Conservation (phyloP, 495 filamentous ascomycete species). For the Aspergillus steynii region DNA sequence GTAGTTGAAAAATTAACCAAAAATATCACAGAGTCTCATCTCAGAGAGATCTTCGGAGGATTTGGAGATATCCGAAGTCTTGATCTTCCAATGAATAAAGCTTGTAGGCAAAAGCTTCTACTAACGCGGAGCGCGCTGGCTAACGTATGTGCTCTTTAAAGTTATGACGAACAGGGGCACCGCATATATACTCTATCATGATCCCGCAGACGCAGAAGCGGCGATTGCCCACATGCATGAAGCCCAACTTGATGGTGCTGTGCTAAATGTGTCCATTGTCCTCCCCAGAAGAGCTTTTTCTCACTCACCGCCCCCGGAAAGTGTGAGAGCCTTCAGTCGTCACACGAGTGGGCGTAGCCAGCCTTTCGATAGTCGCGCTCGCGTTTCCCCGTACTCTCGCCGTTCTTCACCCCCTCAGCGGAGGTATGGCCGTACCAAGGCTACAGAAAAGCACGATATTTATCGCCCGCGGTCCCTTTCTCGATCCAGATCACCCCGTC, state of each 20-base stretch:
- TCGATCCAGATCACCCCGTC: slow-evolving; percentile 44
- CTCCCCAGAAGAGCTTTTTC: slow-evolving; percentile 72
- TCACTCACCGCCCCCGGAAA: slow-evolving; percentile 43
- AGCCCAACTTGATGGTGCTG: slow-evolving; percentile 85
- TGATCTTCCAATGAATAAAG: slow-evolving; percentile 84
- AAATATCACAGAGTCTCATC: slow-evolving; percentile 85
- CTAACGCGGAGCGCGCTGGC: background rate
- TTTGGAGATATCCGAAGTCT: slow-evolving; percentile 86
- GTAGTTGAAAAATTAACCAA: slow-evolving; percentile 96
- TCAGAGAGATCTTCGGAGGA: slow-evolving; percentile 86
- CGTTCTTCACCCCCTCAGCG: slow-evolving; percentile 39
- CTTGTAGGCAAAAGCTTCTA: slow-evolving; percentile 54
- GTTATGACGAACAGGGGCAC: slow-evolving; percentile 90
- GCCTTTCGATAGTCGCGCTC: slow-evolving; percentile 28
- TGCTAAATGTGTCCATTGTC: slow-evolving; percentile 91
- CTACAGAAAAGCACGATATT: slow-evolving; percentile 46
- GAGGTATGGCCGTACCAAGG: slow-evolving; percentile 39
- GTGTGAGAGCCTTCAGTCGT: slow-evolving; percentile 29
- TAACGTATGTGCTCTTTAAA: slow-evolving; percentile 35
- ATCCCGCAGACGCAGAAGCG: slow-evolving; percentile 75
- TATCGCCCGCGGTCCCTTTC: slow-evolving; percentile 51
- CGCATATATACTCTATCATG: slow-evolving; percentile 85
- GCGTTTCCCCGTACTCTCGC: slow-evolving; percentile 26
- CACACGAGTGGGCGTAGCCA: slow-evolving; percentile 36
- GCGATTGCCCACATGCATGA: slow-evolving; percentile 99